phyloP scores from a whole-genome alignment of 768 basidiomycete species.

The Mycena olivaceomarginata region DNA sequence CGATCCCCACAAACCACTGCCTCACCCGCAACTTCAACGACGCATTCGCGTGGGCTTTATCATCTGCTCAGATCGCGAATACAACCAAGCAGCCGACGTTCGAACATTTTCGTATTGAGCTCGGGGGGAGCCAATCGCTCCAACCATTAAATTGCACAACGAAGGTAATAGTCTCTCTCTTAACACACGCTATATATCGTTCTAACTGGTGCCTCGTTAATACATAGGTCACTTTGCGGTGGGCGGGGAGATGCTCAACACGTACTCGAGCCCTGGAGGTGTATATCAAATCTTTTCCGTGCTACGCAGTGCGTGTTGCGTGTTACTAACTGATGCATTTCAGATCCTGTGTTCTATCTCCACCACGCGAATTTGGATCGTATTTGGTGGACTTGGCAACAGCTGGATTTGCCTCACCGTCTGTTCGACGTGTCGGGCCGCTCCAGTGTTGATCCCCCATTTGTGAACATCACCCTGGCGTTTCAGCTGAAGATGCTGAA shows the following conservation, averaged over 20 bases:
- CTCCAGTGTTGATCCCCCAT: slow-evolving; percentile 36
- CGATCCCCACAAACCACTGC: slow-evolving; percentile 53
- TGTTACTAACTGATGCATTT: neutral
- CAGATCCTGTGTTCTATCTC: slow-evolving; percentile 50
- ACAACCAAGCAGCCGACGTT: slow-evolving; percentile 52
- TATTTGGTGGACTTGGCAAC: slow-evolving; percentile 51
- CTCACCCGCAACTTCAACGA: slow-evolving; percentile 56
- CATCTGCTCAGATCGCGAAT: slow-evolving; percentile 46
- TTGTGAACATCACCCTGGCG: slow-evolving; percentile 38
- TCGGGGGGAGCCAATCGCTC: slow-evolving; percentile 54
- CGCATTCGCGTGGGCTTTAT: slow-evolving; percentile 40
- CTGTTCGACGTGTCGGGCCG: slow-evolving; percentile 46
- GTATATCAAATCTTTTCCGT: neutral
- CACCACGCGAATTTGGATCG: slow-evolving; percentile 50
- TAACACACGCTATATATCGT: no score
- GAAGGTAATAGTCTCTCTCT: slow-evolving; percentile 44
- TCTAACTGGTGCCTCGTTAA: no score
- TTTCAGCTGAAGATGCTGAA: slow-evolving; percentile 39
- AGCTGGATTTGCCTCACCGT: slow-evolving; percentile 33
- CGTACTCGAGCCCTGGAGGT: slow-evolving; percentile 35
- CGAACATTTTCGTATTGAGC: slow-evolving; percentile 57
- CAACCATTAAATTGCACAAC: slow-evolving; percentile 53
- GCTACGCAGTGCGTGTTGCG: neutral
- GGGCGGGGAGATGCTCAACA: slow-evolving; percentile 56
- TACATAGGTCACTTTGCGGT: slow-evolving; percentile 49